Evolutionary conservation across 306 rosid genomes (phyloP).

Genomic region (Quercus aquifolioides): DNA sequence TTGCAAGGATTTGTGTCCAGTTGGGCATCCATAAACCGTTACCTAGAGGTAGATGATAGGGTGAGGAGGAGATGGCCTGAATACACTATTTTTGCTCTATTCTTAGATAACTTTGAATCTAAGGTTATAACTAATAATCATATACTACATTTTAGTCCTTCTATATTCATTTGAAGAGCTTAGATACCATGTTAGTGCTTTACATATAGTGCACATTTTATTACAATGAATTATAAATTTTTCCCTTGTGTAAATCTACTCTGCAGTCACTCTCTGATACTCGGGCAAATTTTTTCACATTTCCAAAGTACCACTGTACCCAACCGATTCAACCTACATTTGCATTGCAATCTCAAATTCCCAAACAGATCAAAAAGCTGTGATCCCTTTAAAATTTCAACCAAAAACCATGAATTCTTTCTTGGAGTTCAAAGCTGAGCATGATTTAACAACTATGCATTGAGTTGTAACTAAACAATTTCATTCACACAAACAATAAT

Average conservation of each 20-base stretch:
- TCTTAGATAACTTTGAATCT: not conserved
- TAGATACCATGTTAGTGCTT: not conserved
- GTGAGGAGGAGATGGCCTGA: no score
- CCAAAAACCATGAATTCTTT: not conserved
- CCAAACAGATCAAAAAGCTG: not conserved
- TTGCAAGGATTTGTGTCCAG: no score
- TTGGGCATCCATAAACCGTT: no score
- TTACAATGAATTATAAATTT: not conserved
- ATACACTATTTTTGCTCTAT: no score
- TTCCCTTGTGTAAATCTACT: not conserved
- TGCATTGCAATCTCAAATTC: not conserved
- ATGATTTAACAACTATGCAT: not conserved
- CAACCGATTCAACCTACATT: not conserved
- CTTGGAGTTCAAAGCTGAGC: not conserved
- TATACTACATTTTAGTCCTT: not conserved
- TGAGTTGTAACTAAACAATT: not conserved
- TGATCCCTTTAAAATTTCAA: no score
- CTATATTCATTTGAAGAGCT: not conserved
- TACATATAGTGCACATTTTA: not conserved
- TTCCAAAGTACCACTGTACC: not conserved
- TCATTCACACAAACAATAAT: not conserved
- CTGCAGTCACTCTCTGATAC: not conserved
- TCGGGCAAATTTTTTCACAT: not conserved
- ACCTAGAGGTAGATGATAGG: no score
- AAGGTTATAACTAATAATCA: no score